Evolutionary conservation across 2,329 filamentous ascomycete genomes (phyloP), one percentile per base, ranked within the genome.

Genomic region (Penicillium nordicum): DNA sequence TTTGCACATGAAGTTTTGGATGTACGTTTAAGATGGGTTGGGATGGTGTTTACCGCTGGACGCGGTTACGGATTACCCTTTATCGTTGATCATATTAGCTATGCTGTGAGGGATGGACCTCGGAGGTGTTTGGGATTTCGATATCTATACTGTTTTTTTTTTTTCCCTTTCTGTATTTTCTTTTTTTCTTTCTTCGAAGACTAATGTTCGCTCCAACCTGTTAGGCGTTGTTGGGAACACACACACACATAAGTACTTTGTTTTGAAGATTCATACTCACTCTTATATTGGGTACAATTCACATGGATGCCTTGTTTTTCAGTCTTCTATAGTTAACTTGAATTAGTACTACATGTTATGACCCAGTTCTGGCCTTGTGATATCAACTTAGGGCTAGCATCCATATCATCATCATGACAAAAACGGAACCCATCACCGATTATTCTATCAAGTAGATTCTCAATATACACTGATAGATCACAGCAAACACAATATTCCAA

Each of bases 331-430:
- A 18, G 18, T 18, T 18, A 27, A 34, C 6, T 23, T 23, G 11
- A 27, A 5, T 18, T 18, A 18, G 18, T 18, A 18, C 18, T 18
- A 18, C 18, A 18, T 18, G 18, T 18, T 18, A 18, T 18, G 11
- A 5, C 30, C 5, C 2, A 12, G 11, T 12, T 12, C 11, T 12
- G 30, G 30, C 11, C 30, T 32, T 2, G 68, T 77, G 25, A 23
- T 43, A 37, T 49, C 27, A 21, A 49, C 8, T 50, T 43, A 53
- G 51, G 50, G 57, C 54, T 50, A 42, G 16, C 14, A 32, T 21
- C n/a, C 1, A 55, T 50, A 54, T 50, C 48, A 62, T 62, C 40
- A 62, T 57, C 36, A 61, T 62, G 59, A 58, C 52, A 55, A 30
- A 29, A 41, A 21, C 50, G 56, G 60, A 45, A 61, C 2, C 38